Conservation (phyloP, 1,284 basidiomycete species). For the Sporisorium graminicola region DNA sequence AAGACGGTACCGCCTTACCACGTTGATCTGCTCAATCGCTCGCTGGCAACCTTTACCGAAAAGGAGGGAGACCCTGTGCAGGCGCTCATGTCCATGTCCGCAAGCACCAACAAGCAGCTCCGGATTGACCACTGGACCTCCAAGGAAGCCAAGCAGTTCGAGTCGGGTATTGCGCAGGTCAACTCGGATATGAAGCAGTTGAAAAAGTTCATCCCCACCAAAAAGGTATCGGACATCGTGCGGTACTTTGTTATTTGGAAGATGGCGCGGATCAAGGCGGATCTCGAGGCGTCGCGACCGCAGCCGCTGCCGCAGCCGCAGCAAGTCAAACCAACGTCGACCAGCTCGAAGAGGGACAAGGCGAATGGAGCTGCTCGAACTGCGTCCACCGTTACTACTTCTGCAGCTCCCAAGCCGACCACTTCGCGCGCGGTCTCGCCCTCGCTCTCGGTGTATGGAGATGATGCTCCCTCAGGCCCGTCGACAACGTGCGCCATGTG, state of each 20-base stretch:
- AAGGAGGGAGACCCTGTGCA: slow-evolving; percentile 80
- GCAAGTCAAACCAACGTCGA: slow-evolving; percentile 10
- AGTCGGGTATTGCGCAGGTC: slow-evolving; percentile 78
- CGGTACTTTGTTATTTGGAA: slow-evolving; percentile 88
- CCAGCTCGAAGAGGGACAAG: slow-evolving; percentile 19
- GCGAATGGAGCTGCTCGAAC: slow-evolving; percentile 21
- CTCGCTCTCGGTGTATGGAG: slow-evolving; percentile 54
- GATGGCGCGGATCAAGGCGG: slow-evolving; percentile 72
- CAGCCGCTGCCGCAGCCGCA: slow-evolving; percentile 21
- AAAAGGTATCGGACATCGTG: slow-evolving; percentile 81
- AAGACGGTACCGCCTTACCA: slow-evolving; percentile 72
- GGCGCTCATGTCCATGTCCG: slow-evolving; percentile 81
- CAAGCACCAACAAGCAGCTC: slow-evolving; percentile 75
- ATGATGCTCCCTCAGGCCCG: slow-evolving; percentile 32
- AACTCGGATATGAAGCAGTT: slow-evolving; percentile 83
- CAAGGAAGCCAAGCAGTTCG: slow-evolving; percentile 81
- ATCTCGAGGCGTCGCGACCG: slow-evolving; percentile 31
- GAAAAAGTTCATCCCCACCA: slow-evolving; percentile 79
- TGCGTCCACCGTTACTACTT: slow-evolving; percentile 8
- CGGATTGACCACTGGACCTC: slow-evolving; percentile 73
- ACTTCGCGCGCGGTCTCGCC: slow-evolving; percentile 61
- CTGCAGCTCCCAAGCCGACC: slow-evolving; percentile 35
- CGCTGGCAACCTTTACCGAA: slow-evolving; percentile 79
- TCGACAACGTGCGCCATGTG: slow-evolving; percentile 61
- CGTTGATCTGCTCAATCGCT: slow-evolving; percentile 86